phyloP scores from a whole-genome alignment of 495 filamentous ascomycete species.

The Wilcoxina mikolae region DNA sequence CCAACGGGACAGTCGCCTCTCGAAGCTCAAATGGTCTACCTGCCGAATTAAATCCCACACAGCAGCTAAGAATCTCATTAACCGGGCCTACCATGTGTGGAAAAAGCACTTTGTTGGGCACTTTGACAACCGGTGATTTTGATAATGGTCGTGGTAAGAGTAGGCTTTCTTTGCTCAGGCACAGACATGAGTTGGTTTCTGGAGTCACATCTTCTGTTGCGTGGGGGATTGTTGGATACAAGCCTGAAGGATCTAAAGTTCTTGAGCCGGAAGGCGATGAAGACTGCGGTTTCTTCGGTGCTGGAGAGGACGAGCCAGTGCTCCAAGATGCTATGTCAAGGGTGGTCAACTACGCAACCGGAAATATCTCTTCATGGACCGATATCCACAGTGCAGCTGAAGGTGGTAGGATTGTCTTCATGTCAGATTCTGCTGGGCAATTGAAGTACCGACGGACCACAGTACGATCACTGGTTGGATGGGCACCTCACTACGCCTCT shows the following conservation, averaged over 20 bases:
- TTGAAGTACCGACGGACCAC: constrained; percentile 76
- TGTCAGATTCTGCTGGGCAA: constrained; percentile 84
- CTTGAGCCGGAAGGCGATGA: constrained; percentile 8
- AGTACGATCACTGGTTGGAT: constrained; percentile 75
- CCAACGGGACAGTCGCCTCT: background rate
- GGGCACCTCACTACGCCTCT: constrained; percentile 87
- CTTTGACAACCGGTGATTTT: constrained; percentile 67
- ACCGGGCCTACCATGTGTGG: constrained; percentile 85
- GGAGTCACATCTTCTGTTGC: constrained; percentile 87
- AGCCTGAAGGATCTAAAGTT: constrained; percentile 11
- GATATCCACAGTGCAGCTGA: constrained; percentile 73
- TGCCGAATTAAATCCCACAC: constrained; percentile 30
- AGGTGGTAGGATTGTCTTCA: constrained; percentile 61
- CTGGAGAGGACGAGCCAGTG: constrained; percentile 10
- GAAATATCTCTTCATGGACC: constrained; percentile 81
- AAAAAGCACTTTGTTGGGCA: constrained; percentile 82
- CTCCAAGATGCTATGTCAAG: constrained; percentile 29
- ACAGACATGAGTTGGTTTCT: constrained; percentile 84
- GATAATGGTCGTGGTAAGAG: constrained; percentile 89
- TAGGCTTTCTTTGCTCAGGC: constrained; percentile 71
- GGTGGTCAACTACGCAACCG: constrained; percentile 74
- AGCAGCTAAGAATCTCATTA: constrained; percentile 81
- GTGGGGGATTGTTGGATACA: constrained; percentile 83
- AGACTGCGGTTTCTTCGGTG: constrained; percentile 6
- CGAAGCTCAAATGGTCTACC: background rate